Evolutionary conservation across 169 alveolate genomes (phyloP).

Genomic region (Plasmodium vivax): DNA sequence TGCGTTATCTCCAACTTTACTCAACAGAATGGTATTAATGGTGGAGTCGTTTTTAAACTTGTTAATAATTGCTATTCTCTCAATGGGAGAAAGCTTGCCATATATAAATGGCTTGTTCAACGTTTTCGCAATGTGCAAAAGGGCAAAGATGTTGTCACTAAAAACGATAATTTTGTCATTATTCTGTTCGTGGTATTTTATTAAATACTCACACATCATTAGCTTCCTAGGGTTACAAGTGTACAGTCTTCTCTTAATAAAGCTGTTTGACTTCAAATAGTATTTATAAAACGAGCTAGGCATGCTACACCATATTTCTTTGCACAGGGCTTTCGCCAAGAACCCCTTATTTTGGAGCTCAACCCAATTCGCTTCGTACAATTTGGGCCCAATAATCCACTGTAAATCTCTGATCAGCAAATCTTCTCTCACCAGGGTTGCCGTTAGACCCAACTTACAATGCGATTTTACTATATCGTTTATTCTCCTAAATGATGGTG

Average conservation of each 20-base stretch:
- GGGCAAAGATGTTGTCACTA: conserved; percentile 97
- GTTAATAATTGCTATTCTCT: conserved; percentile 92
- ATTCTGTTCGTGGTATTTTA: conserved; percentile 95
- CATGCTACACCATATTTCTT: conserved; percentile 99
- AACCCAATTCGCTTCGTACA: conserved; percentile 99
- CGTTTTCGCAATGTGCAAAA: conserved; percentile 90
- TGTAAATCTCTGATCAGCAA: conserved; percentile 96
- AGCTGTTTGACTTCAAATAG: conserved; percentile 91
- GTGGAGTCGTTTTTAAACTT: conserved; percentile 89
- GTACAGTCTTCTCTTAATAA: conserved; percentile 94
- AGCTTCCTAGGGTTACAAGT: conserved; percentile 98
- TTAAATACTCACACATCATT: conserved; percentile 94
- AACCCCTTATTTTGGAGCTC: conserved; percentile 97
- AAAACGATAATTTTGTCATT: conserved; percentile 98
- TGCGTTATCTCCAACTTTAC: conserved; percentile 99
- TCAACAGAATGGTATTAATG: conserved; percentile 92
- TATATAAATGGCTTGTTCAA: conserved; percentile 92
- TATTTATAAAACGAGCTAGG: conserved; percentile 94
- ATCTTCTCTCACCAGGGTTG: conserved; percentile 99
- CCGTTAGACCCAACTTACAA: conserved; percentile 98
- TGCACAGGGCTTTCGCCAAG: conserved; percentile 97
- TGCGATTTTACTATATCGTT: conserved; percentile 92
- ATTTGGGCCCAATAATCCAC: conserved; percentile 99
- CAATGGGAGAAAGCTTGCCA: conserved; percentile 92
- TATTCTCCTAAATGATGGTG: conserved; percentile 95